Base-by-base conservation (phyloP, 2,329 filamentous ascomycete genomes). In the Penicillium verrucosum region DNA sequence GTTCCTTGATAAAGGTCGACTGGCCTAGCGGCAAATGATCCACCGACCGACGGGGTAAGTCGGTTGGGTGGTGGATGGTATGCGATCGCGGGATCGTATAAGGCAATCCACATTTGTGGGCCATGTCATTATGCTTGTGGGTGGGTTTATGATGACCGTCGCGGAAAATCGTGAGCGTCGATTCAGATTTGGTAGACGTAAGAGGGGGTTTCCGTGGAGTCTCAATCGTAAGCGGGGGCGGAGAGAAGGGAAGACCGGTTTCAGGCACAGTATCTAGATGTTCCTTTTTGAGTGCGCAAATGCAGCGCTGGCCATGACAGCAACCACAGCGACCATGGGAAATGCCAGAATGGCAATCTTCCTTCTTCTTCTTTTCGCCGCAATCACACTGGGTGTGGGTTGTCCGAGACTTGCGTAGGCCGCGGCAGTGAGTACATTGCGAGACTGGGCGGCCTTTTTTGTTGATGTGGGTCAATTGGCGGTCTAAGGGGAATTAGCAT, bases 341-440 rank as follows among this genome's bases (percentile, higher is more conserved):
- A 64, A 70, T 66, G 61, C 72, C 71, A 68, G 68, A 67, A 61
- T 72, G 65, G 62, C 68, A 66, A 58, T 74, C 71, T 59, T 67
- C 65, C 60, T 73, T 72, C 82, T 96, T 97, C 77, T 77, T 75
- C 83, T 96, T 97, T 77, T 96, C 90, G 73, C 91, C 92, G 77
- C 94, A 99, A 77, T 97, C 92, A 79, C 94, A 99, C 77, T 94
- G 96, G 71, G 94, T 85, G 77, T 97, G 94, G 63, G 93, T 90
- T 57, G 92, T 88, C 69, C 94, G 90, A 76, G 91, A 93, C 83
- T 97, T 97, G 80, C 94, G 92, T 82, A 96, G 89, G 65, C 89
- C 86, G 75, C 94, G 93, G 79, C 94, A 99, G 79, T 99, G 94
- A 66, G 91, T 85, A 78, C 94, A 99, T 87, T 99, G 94, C 68